A percentile compares a stretch with the other conserved stretches of the same genome.
Evolutionary conservation across 1,139 yeast genomes (phyloP).

Genomic region (Yamadazyma dendronema): DNA sequence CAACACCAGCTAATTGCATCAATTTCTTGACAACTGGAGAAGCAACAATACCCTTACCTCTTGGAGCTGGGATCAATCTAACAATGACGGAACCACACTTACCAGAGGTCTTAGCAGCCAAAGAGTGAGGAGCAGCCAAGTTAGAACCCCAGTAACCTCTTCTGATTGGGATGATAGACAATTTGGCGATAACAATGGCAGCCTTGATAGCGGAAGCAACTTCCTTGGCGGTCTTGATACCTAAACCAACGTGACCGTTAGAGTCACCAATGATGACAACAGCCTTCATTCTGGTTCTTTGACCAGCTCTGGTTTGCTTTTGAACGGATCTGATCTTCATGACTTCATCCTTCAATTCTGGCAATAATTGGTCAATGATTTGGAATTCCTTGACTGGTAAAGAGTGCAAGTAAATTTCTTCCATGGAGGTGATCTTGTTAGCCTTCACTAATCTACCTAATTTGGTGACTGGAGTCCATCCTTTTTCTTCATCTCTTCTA

Average conservation of each 20-base stretch:
- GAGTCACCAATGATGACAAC: constrained; percentile 99
- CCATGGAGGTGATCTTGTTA: constrained; percentile 94
- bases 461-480: constrained; percentile 99
- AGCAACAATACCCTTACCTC: constrained; percentile 99
- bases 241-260: constrained; percentile 99
- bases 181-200: constrained; percentile 98
- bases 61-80: constrained; percentile 99
- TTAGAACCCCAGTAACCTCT: constrained; percentile 99
- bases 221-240: constrained; percentile 99
- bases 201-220: constrained; percentile 99
- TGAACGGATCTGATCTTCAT: constrained; percentile 99
- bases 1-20: constrained; percentile 99
- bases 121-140: constrained; percentile 99
- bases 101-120: constrained; percentile 97
- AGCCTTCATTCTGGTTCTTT: constrained; percentile 99
- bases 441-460: constrained; percentile 99
- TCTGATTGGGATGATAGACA: constrained; percentile 98
- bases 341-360: constrained; percentile 96
- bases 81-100: constrained; percentile 99
- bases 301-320: constrained; percentile 99
- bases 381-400: constrained; percentile 99
- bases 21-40: constrained; percentile 99
- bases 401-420: constrained; percentile 99
- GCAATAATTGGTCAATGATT: constrained; percentile 95
- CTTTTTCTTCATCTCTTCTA: constrained; percentile 91